phyloP scores from a whole-genome alignment of 2,329 filamentous ascomycete species.

The Pseudocercospora crystallina region DNA sequence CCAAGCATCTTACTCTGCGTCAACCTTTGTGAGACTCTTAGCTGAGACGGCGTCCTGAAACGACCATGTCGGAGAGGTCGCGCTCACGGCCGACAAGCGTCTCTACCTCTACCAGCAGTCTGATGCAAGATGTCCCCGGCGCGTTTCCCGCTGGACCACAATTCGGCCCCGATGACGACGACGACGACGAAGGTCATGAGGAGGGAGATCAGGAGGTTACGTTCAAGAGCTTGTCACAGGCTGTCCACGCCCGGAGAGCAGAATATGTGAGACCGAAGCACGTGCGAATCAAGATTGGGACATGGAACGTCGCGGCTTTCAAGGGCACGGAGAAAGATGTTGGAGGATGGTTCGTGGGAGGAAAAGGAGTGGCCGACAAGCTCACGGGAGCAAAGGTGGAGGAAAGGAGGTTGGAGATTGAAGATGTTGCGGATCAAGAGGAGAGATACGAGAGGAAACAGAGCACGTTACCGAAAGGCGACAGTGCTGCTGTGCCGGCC shows the following conservation, averaged over 20 bases:
- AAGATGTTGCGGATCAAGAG: constrained; percentile 51
- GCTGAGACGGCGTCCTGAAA: no score
- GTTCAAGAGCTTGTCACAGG: constrained; percentile 48
- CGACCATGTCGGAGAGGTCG: no score
- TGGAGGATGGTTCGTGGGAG: constrained; percentile 81
- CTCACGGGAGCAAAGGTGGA: constrained; percentile 54
- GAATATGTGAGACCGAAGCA: constrained; percentile 77
- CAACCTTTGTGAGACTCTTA: no score
- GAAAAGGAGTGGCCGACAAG: constrained; percentile 66
- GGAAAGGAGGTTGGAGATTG: constrained; percentile 26
- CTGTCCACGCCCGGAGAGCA: constrained; percentile 67
- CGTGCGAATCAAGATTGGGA: constrained; percentile 83
- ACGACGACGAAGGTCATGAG: constrained; percentile 16
- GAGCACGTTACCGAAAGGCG: constrained; percentile 46
- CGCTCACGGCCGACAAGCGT: no score
- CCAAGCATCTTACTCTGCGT: no score
- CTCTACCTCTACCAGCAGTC: constrained; percentile 12
- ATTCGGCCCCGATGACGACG: constrained; percentile 24
- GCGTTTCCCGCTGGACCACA: constrained; percentile 42
- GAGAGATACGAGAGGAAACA: constrained; percentile 44
- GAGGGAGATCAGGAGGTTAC: constrained; percentile 21
- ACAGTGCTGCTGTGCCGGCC: constrained; percentile 50
- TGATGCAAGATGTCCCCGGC: constrained; percentile 50
- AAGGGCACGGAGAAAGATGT: constrained; percentile 86
- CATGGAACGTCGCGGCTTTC: constrained; percentile 90